Evolutionary conservation across 257 asterid genomes (phyloP).

Genomic region (Jasminum sambac): DNA sequence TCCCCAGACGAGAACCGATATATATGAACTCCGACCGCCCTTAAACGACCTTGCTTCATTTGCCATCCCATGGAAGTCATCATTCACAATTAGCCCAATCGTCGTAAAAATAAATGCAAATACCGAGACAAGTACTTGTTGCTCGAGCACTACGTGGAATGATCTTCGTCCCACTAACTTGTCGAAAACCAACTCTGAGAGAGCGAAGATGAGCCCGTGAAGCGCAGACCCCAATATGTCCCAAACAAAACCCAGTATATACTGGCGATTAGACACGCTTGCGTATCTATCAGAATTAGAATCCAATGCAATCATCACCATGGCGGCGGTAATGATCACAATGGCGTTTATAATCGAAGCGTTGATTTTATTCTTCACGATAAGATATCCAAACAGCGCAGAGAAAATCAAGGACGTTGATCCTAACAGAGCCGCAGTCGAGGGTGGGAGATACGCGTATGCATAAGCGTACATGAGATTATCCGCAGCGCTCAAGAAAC

Average conservation of each 20-base stretch:
- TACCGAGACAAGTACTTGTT: slow-evolving; percentile 86
- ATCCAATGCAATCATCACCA: slow-evolving; percentile 81
- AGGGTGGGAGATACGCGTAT: slow-evolving; percentile 86
- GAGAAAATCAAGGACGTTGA: slow-evolving; percentile 73
- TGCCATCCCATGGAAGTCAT: slow-evolving; percentile 58
- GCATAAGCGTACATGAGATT: slow-evolving; percentile 94
- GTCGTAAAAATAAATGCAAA: slow-evolving; percentile 73
- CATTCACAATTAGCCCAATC: slow-evolving; percentile 55
- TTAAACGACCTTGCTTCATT: slow-evolving; percentile 56
- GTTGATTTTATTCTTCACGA: slow-evolving; percentile 77
- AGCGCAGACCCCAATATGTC: slow-evolving; percentile 76
- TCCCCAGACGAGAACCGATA: slow-evolving; percentile 74
- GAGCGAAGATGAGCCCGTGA: slow-evolving; percentile 90
- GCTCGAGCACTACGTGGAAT: slow-evolving; percentile 85
- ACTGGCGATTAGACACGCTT: slow-evolving; percentile 45
- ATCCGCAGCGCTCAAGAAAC: slow-evolving; percentile 79
- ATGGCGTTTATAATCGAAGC: slow-evolving; percentile 60
- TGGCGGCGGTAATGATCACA: slow-evolving; percentile 72
- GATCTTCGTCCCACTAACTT: slow-evolving; percentile 69
- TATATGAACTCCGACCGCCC: slow-evolving; percentile 61
- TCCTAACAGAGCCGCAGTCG: slow-evolving; percentile 86
- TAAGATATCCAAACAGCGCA: slow-evolving; percentile 67
- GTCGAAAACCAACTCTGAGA: slow-evolving; percentile 68
- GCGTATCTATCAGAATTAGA: slow-evolving; percentile 71
- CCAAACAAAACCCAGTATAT: slow-evolving; percentile 68